A percentile compares a stretch with the other conserved stretches of the same genome.
Evolutionary conservation across 2,329 filamentous ascomycete genomes (phyloP).

Genomic region (Xylariaceae sp.): DNA sequence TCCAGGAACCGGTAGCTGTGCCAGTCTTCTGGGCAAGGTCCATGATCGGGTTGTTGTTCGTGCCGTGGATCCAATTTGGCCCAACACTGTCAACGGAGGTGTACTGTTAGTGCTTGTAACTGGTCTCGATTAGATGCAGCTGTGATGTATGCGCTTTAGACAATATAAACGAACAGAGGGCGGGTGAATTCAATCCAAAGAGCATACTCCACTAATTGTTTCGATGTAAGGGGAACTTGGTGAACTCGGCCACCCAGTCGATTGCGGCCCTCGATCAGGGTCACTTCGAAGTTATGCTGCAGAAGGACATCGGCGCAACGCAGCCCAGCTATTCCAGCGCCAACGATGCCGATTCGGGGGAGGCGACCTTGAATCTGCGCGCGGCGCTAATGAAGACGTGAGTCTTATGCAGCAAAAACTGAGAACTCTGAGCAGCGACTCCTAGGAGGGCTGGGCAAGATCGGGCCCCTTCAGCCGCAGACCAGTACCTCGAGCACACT

Average conservation of each 20-base stretch:
- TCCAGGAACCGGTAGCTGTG: constrained; percentile 47
- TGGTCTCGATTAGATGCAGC: neutral
- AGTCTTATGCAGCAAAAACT: constrained; percentile 19
- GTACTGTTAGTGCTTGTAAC: constrained; percentile 4
- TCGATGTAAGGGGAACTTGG: constrained; percentile 46
- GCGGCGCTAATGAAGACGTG: constrained; percentile 28
- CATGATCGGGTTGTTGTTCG: constrained; percentile 64
- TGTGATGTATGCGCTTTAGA: neutral
- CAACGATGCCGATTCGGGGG: constrained; percentile 62
- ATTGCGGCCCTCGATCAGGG: constrained; percentile 63
- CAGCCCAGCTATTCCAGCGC: constrained; percentile 67
- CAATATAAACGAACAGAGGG: neutral
- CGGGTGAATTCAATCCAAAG: neutral
- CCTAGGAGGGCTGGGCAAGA: constrained; percentile 29
- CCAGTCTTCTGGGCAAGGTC: constrained; percentile 60
- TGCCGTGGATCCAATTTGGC: constrained; percentile 80
- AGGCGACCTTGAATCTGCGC: constrained; percentile 30
- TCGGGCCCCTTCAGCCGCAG: constrained; percentile 25
- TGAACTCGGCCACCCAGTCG: constrained; percentile 63
- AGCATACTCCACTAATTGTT: constrained; percentile 43
- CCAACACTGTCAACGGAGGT: constrained; percentile 41
- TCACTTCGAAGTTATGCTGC: constrained; percentile 61
- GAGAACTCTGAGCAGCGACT: constrained; percentile 30
- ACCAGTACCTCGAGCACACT: constrained; percentile 27
- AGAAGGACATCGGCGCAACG: constrained; percentile 65